Evolutionary conservation across 345 rosid genomes (phyloP), one percentile per base, ranked within the genome.

Genomic region (Psidium guajava): DNA sequence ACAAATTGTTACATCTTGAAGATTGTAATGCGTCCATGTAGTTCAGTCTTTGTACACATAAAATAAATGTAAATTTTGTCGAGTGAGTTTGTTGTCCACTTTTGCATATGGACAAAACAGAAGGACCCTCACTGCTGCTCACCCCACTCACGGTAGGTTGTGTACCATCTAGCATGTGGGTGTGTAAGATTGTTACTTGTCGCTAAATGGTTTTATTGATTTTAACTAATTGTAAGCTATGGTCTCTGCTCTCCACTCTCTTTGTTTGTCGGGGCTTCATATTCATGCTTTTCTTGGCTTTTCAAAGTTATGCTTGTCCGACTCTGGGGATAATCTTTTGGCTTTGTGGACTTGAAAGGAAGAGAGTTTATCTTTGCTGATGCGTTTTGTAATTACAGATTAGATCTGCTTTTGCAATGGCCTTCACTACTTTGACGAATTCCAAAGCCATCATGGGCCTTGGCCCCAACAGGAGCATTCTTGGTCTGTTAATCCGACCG

Each of bases 401-500:
- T 86, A 93, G 89, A 89, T 95, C 99, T 83, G 98, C 99, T n/a
- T 97, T 97, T 91, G 86, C 92, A 40, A 93, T 94, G 97, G 99
- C 99, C 22, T 91, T 88, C 86, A 69, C 91, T 27, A 93, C 94
- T 21, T 91, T 97, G 88, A 95, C 98, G 82, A 95, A 95, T 89
- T 84, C 94, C 9, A 93, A 92, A 88, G 89, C 86, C 73, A 93
- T 95, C 74, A 87, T 86, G 88, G 59, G 90, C 32, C 90, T 97
- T 54, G 96, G 96, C 27, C 92, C 95, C 40, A 90, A 91, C 87
- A 86, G 96, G 88, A 97, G 98, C 91, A 95, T 97, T 56, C 98
- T 95, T 14, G 98, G 99, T 22, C 95, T 96, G 55, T 95, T 97
- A 89, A 94, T 95, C 87, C 93, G 98, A 90, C 95, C 96, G 16